A percentile compares a stretch with the other conserved stretches of the same genome.
These are phyloP conservation scores for Neofusicoccum cordaticola DNA, from an alignment of 2,329 filamentous ascomycete species.

Conservation along the genomic window DNA sequence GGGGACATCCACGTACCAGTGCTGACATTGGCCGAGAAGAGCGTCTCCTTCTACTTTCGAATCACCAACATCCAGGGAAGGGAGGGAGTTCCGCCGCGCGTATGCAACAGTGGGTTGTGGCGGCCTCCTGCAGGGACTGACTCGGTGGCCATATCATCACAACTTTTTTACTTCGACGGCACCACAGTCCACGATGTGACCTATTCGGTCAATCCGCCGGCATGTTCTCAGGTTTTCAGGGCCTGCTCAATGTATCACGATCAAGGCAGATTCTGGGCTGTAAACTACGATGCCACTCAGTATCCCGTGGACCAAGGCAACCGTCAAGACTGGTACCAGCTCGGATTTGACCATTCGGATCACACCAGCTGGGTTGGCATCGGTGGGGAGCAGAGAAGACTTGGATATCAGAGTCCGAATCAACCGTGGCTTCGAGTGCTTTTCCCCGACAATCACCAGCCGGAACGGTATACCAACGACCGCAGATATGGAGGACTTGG, in stretches of 20 bases:
- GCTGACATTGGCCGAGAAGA: background rate
- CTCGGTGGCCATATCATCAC: background rate
- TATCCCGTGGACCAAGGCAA: background rate
- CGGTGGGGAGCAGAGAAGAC: background rate
- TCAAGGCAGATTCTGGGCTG: conserved; percentile 4
- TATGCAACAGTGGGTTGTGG: background rate
- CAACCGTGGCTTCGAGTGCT: conserved; percentile 1
- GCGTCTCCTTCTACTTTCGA: background rate
- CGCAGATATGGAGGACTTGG: conserved; percentile 25
- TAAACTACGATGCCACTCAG: conserved; percentile 1
- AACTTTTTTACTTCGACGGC: conserved; percentile 4
- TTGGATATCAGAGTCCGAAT: background rate
- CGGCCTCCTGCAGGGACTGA: background rate
- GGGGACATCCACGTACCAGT: background rate
- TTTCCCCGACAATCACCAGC: conserved; percentile 8
- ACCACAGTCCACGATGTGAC: background rate
- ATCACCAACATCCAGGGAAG: background rate
- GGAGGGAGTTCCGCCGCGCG: background rate
- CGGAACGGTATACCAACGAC: background rate
- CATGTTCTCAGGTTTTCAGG: background rate
- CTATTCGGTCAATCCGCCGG: background rate
- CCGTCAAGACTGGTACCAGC: background rate
- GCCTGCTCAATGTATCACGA: conserved; percentile 1
- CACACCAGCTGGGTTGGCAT: background rate
- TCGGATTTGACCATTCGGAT: background rate